Evolutionary conservation across 805 yeast genomes (phyloP), one percentile per base, ranked within the genome.

Genomic region (Wickerhamiella alocasiicola): DNA sequence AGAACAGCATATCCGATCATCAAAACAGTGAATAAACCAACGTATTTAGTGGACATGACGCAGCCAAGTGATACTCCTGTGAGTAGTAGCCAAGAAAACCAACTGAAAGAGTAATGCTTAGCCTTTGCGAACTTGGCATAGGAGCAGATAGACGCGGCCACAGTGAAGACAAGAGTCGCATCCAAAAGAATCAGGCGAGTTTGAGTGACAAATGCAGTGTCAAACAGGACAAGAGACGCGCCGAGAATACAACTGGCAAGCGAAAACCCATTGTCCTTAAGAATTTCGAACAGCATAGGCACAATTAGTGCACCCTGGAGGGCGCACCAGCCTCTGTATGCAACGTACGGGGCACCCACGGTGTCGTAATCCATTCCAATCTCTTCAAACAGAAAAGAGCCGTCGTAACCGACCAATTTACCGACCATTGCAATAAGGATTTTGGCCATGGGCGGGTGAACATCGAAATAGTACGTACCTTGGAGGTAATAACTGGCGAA

Each of bases 391-490:
- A 74, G 82, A 73, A 87, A 91, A 19, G 78, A 68, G 15, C 97
- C 96, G 55, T 85, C 76, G 62, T 78, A 85, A 12, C 85, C 87
- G 29, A 91, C 88, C 45, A 85, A 57, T 58, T 74, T 83, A 34
- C 94, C 96, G 31, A 87, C 77, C 30, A 83, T 66, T 0, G 94
- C 97, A 44, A 84, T 82, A 45, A 91, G 68, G 80, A 88, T 78
- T 61, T 88, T 88, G 17, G 96, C 97, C 52, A 88, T 66, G 1
- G 98, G 98, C 36, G 98, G 98, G 62, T 88, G 98, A 25, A 88
- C 95, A 61, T 88, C 98, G 57, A 83, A 93, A 60, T 87, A 88
- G 57, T 81, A 84, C 54, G 83, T 94, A 51, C 83, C 91, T 52
- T 72, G 77, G 47, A 88, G 66, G 61, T 88, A 88, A 59, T 83